Percentiles rank a stretch among this genome's conserved stretches.
Evolutionary conservation across 2,329 filamentous ascomycete genomes (phyloP).

Genomic region (Alternaria dauci): DNA sequence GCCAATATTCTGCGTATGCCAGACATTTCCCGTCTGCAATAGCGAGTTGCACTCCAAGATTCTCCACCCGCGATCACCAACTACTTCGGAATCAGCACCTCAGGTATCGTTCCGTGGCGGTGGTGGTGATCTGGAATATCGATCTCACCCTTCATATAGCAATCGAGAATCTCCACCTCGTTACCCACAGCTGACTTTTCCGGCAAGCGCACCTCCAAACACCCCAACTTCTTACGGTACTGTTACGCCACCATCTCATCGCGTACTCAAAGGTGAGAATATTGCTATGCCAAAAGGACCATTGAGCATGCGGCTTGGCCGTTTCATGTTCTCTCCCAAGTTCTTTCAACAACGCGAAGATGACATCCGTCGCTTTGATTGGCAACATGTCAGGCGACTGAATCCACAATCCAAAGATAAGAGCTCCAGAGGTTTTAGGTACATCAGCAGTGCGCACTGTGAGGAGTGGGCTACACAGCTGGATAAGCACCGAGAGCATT

Average conservation of each 20-base stretch:
- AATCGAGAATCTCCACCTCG: neutral
- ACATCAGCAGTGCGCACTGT: neutral
- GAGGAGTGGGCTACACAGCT: constrained; percentile 4
- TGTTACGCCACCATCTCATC: no score
- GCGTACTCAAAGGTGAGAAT: neutral
- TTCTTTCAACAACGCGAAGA: neutral
- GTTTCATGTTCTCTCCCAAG: neutral
- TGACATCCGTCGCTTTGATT: constrained; percentile 4
- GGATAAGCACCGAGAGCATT: constrained; percentile 7
- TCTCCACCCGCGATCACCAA: neutral
- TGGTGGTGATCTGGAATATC: neutral
- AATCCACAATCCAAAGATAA: constrained; percentile 1
- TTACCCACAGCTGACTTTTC: neutral
- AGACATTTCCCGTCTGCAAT: neutral
- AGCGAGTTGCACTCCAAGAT: neutral
- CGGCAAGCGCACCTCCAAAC: neutral
- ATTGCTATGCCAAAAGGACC: neutral
- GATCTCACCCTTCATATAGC: neutral
- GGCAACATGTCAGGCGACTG: neutral
- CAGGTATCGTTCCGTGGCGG: neutral
- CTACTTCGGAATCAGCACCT: neutral
- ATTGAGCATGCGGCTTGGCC: neutral
- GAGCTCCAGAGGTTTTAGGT: neutral
- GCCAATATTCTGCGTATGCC: neutral
- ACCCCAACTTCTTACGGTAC: neutral